Conservation (phyloP, 2,329 filamentous ascomycete species). For the Aspergillus calidoustus region DNA sequence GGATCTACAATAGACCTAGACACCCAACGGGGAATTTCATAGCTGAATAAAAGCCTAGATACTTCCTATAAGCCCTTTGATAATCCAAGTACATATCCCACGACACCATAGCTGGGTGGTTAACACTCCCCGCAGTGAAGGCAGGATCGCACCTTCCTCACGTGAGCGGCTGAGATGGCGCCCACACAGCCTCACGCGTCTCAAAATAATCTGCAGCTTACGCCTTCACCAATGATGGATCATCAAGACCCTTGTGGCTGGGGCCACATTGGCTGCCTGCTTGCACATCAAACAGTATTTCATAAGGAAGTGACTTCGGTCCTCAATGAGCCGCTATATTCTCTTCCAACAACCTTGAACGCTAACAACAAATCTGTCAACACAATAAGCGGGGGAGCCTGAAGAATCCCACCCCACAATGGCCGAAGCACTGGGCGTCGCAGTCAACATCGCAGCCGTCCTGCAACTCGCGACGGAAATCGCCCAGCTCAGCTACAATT, state of each 20-base stretch:
- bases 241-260: not conserved
- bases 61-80: too few species aligned
- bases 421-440: constrained; percentile 8
- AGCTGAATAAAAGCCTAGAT: too few species aligned
- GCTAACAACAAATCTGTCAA: not conserved
- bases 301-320: too few species aligned
- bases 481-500: constrained; percentile 16
- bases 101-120: too few species aligned
- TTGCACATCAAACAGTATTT: not conserved
- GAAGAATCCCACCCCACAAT: not conserved
- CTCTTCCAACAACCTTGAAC: not conserved
- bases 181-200: not conserved
- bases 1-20: too few species aligned
- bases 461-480: constrained; percentile 8
- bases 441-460: constrained; percentile 3
- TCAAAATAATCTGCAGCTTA: not conserved
- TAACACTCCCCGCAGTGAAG: too few species aligned
- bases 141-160: not conserved
- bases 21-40: too few species aligned
- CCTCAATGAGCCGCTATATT: too few species aligned
- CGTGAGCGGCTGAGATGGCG: not conserved
- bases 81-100: too few species aligned
- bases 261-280: too few species aligned
- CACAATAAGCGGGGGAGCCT: not conserved
- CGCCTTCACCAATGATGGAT: not conserved